Evolutionary conservation across 352 stramenopile species (phyloP).

Genomic region (Pythium grandisporangium): DNA sequence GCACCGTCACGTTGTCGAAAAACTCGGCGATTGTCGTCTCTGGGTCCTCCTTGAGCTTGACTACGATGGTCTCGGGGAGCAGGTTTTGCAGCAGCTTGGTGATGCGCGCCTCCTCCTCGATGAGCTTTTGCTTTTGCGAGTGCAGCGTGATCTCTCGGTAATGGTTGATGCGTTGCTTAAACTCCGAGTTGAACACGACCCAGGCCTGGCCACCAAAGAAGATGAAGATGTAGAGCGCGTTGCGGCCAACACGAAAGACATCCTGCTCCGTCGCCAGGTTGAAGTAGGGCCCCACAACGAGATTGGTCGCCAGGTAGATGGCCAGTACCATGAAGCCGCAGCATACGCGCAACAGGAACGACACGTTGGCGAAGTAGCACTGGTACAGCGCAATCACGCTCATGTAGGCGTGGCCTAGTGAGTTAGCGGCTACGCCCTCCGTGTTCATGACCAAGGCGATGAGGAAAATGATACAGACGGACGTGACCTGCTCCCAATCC

Average conservation of each 20-base stretch:
- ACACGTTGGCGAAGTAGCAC: conserved; percentile 78
- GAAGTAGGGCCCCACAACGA: conserved; percentile 40
- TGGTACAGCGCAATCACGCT: conserved; percentile 72
- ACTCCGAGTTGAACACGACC: conserved; percentile 83
- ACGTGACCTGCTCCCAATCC: conserved; percentile 49
- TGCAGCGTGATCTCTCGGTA: conserved; percentile 76
- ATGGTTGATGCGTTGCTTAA: conserved; percentile 84
- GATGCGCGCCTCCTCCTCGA: conserved; percentile 71
- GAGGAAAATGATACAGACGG: conserved; percentile 39
- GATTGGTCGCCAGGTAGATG: conserved; percentile 54
- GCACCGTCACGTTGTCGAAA: conserved; percentile 78
- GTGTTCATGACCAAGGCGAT: conserved; percentile 50
- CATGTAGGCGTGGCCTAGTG: conserved; percentile 68
- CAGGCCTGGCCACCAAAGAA: conserved; percentile 71
- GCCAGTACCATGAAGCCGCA: conserved; percentile 50
- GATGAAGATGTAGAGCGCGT: conserved; percentile 77
- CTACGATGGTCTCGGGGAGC: conserved; percentile 75
- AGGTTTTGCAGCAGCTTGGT: conserved; percentile 74
- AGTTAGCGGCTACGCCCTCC: conserved; percentile 59
- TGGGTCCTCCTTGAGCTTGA: conserved; percentile 75
- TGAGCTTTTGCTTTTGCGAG: conserved; percentile 77
- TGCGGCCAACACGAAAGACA: conserved; percentile 43
- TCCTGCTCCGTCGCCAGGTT: conserved; percentile 26
- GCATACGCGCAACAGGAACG: conserved; percentile 53
- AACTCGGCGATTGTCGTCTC: conserved; percentile 76